Evolutionary conservation across 257 asterid species (phyloP).

Genomic region (Rehmannia glutinosa): DNA sequence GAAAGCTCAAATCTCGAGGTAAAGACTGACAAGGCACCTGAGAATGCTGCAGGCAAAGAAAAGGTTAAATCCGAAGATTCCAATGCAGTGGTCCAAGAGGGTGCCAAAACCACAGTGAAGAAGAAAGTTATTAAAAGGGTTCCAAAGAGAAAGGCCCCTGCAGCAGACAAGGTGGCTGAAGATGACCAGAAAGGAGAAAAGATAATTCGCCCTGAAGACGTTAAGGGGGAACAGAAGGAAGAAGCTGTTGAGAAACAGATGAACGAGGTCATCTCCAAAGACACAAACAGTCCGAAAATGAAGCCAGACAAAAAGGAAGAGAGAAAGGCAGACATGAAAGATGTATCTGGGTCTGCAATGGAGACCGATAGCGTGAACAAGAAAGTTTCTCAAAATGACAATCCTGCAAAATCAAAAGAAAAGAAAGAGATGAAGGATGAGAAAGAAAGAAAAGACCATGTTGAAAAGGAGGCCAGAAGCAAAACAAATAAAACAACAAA

Average conservation of each 20-base stretch:
- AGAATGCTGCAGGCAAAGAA: constrained; percentile 35
- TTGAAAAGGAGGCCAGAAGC: constrained; percentile 36
- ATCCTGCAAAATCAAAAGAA: constrained; percentile 33
- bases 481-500: constrained; percentile 40
- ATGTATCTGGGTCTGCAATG: constrained; percentile 33
- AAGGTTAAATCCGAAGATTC: constrained; percentile 34
- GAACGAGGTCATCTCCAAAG: constrained; percentile 20
- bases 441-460: constrained; percentile 35
- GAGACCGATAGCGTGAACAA: constrained; percentile 28
- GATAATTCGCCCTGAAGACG: constrained; percentile 28
- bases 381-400: constrained; percentile 35
- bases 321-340: constrained; percentile 29
- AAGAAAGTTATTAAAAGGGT: constrained; percentile 73
- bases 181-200: constrained; percentile 32
- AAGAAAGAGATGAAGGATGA: constrained; percentile 37
- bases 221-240: constrained; percentile 26
- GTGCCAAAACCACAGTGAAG: constrained; percentile 53
- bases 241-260: constrained; percentile 28
- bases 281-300: constrained; percentile 22
- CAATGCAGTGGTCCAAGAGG: constrained; percentile 34
- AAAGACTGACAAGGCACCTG: constrained; percentile 29
- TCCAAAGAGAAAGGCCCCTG: constrained; percentile 50
- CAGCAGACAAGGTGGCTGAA: constrained; percentile 41
- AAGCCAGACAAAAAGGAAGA: constrained; percentile 42
- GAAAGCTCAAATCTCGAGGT: constrained; percentile 30